phyloP scores from a whole-genome alignment of 2,329 filamentous ascomycete genomes.

The Fusarium continuum region DNA sequence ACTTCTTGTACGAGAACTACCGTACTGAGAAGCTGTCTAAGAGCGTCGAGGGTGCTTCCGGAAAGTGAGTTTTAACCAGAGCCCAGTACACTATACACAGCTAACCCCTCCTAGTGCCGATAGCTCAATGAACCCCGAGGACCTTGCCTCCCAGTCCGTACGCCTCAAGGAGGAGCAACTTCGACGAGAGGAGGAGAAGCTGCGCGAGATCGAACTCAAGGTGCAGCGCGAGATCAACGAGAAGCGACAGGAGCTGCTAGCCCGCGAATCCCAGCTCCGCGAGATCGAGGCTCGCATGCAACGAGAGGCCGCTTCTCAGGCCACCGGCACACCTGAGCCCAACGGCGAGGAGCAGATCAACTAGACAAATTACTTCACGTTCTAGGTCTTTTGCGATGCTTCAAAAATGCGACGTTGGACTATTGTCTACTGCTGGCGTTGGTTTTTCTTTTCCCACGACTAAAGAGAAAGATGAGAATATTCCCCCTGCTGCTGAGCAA shows the following conservation, averaged over 20 bases:
- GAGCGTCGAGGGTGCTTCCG: conserved; percentile 91
- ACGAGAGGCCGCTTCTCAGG: conserved; percentile 74
- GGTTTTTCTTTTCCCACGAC: conserved; percentile 54
- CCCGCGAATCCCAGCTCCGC: conserved; percentile 96
- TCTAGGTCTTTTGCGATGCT: conserved; percentile 47
- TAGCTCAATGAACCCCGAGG: conserved; percentile 93
- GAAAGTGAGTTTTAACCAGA: conserved; percentile 73
- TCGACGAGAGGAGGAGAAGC: conserved; percentile 98
- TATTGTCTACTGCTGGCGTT: conserved; percentile 60
- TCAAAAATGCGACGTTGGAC: conserved; percentile 55
- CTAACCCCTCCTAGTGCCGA: conserved; percentile 65
- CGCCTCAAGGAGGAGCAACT: conserved; percentile 99
- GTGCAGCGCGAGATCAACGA: conserved; percentile 99
- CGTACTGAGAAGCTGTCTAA: conserved; percentile 99
- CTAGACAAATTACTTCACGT: conserved; percentile 50
- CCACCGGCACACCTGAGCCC: conserved; percentile 56
- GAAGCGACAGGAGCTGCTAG: conserved; percentile 97
- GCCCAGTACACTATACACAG: not conserved
- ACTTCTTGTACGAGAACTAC: conserved; percentile 99
- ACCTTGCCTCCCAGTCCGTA: conserved; percentile 95
- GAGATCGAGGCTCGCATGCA: conserved; percentile 99
- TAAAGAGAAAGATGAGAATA: conserved; percentile 56
- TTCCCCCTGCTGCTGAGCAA: conserved; percentile 53
- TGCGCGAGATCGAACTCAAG: conserved; percentile 99
- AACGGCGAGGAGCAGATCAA: conserved; percentile 64